phyloP scores from a whole-genome alignment of 2,329 filamentous ascomycete species.

The Intubia oerlemansii region DNA sequence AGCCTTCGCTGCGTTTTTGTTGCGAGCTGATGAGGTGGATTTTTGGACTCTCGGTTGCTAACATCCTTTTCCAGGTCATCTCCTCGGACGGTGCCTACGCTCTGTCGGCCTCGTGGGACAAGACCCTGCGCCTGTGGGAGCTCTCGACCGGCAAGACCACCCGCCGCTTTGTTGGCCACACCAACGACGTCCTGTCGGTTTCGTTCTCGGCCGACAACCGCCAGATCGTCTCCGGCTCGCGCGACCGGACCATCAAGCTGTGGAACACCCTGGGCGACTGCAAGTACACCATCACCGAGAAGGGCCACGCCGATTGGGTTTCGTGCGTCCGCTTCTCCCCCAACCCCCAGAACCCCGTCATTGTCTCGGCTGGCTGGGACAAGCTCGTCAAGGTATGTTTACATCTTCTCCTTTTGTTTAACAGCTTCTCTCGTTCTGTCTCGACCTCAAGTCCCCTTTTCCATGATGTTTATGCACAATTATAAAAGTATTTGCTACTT shows the following conservation, averaged over 20 bases:
- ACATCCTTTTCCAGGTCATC: conserved; percentile 50
- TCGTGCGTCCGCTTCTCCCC: conserved; percentile 99
- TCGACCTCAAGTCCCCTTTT: conserved; percentile 15
- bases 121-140: conserved; percentile 99
- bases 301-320: conserved; percentile 99
- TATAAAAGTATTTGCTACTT: conserved; percentile 99
- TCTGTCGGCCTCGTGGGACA: conserved; percentile 97
- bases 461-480: conserved; percentile 75
- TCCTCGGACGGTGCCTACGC: conserved; percentile 98
- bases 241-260: conserved; percentile 98
- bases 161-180: conserved; percentile 96
- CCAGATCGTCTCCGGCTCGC: conserved; percentile 97
- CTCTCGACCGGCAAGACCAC: conserved; percentile 93
- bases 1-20: too few species aligned
- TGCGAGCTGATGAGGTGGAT: not conserved
- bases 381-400: conserved; percentile 96
- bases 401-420: conserved; percentile 3
- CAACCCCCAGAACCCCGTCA: conserved; percentile 99
- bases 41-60: not conserved
- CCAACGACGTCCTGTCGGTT: conserved; percentile 97
- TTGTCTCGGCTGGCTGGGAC: conserved; percentile 97
- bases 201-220: conserved; percentile 99
- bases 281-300: conserved; percentile 99
- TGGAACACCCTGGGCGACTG: conserved; percentile 99
- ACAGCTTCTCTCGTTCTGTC: not conserved